Conservation (phyloP, 306 rosid genomes). For the Pterocarpus macrocarpus region DNA sequence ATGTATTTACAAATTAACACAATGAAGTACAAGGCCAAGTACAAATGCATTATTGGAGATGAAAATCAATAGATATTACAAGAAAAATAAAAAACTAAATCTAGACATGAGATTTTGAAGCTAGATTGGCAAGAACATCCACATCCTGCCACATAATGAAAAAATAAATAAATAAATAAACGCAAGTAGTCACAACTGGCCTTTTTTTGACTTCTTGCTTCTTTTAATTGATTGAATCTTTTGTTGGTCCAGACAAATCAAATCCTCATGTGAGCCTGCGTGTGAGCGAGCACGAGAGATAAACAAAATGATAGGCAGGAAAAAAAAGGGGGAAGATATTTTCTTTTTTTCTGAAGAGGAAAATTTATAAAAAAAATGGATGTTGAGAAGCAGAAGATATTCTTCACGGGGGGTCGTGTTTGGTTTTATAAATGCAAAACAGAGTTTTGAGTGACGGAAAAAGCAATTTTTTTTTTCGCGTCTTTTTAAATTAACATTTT, state of each 20-base stretch:
- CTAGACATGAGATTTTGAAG: constrained; percentile 34
- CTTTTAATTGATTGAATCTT: constrained; percentile 30
- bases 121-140: constrained; percentile 21
- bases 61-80: neutral
- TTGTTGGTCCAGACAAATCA: constrained; percentile 46
- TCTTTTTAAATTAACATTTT: no score
- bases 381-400: constrained; percentile 37
- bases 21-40: constrained; percentile 39
- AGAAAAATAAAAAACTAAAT: neutral
- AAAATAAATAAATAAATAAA: neutral
- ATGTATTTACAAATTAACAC: constrained; percentile 19
- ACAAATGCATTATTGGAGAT: constrained; percentile 44
- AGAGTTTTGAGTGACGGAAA: neutral
- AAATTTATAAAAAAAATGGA: neutral
- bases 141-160: constrained; percentile 35
- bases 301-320: constrained; percentile 31
- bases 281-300: constrained; percentile 13
- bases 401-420: constrained; percentile 16
- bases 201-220: constrained; percentile 26
- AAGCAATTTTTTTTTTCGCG: neutral
- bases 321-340: constrained; percentile 42
- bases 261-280: constrained; percentile 33
- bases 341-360: constrained; percentile 34
- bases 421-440: neutral
- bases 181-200: constrained; percentile 31